phyloP scores from a whole-genome alignment of 148 eudicot genomes.

The Nyssa sinensis region DNA sequence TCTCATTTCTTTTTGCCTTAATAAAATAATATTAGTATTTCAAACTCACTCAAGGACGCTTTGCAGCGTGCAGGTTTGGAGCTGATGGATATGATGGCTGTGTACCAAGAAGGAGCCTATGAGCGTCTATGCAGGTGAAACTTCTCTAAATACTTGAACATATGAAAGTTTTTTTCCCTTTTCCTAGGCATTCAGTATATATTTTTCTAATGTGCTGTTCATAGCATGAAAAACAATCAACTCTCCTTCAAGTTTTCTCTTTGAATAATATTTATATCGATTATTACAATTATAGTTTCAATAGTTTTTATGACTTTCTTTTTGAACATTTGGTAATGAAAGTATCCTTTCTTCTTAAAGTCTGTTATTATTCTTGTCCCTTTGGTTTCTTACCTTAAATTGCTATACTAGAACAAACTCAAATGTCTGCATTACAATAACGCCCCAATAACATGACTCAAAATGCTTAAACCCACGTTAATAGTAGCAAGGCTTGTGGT shows the following conservation, averaged over 20 bases:
- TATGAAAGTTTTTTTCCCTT: not conserved
- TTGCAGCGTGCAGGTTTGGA: constrained; percentile 97
- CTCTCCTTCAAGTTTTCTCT: not conserved
- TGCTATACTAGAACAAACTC: too few species aligned
- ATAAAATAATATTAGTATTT: not conserved
- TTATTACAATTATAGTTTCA: not conserved
- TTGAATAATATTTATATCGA: not conserved
- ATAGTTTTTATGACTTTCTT: not conserved
- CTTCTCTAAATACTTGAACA: constrained; percentile 9
- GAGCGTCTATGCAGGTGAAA: constrained; percentile 96
- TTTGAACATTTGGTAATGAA: not conserved
- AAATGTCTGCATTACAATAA: too few species aligned
- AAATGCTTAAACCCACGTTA: too few species aligned
- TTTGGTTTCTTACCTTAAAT: too few species aligned
- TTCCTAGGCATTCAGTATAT: not conserved
- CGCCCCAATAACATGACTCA: too few species aligned
- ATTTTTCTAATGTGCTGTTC: not conserved
- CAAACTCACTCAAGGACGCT: constrained; percentile 25
- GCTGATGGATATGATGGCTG: constrained; percentile 99
- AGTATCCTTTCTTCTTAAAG: not conserved
- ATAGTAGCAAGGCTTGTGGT: too few species aligned
- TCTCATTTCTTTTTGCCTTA: not conserved
- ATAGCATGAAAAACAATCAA: not conserved
- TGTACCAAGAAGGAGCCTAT: constrained; percentile 99
- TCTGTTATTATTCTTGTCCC: not conserved